Evolutionary conservation across 2,329 filamentous ascomycete species (phyloP).

Genomic region (Rhynchosporium graminicola): DNA sequence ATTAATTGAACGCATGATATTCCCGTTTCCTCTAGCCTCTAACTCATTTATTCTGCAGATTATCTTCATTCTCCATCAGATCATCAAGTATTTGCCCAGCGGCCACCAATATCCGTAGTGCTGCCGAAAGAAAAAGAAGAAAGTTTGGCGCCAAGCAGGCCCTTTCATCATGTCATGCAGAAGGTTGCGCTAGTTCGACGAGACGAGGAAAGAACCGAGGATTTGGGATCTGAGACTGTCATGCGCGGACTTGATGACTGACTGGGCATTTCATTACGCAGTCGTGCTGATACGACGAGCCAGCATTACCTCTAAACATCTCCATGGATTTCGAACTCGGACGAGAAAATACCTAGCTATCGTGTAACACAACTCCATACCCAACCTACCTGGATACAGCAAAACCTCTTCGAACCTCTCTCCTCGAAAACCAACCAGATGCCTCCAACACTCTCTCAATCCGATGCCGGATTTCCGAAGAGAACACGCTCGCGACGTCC

Average conservation of each 20-base stretch:
- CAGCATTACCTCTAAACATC: background rate
- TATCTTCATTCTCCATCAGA: too few relatives aligned
- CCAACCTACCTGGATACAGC: background rate
- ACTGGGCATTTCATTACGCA: background rate
- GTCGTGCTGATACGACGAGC: background rate
- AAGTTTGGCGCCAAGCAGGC: constrained; percentile 11
- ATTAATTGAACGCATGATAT: too few relatives aligned
- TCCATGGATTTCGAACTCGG: background rate
- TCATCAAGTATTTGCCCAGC: background rate
- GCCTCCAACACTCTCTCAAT: background rate
- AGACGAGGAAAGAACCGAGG: background rate
- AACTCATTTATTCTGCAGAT: too few relatives aligned
- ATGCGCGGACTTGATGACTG: background rate
- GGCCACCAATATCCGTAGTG: background rate
- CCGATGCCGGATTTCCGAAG: background rate
- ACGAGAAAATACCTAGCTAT: background rate
- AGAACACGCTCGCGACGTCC: constrained; percentile 3
- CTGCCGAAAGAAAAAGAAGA: too few relatives aligned
- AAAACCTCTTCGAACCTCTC: background rate
- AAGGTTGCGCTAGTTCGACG: too few relatives aligned
- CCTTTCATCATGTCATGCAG: background rate
- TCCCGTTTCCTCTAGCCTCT: too few relatives aligned
- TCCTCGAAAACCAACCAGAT: background rate
- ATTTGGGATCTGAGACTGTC: background rate
- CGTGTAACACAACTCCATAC: background rate